These are phyloP conservation scores for Puccinia coronata DNA, from an alignment of 1,284 basidiomycete species.

Conservation along the genomic window DNA sequence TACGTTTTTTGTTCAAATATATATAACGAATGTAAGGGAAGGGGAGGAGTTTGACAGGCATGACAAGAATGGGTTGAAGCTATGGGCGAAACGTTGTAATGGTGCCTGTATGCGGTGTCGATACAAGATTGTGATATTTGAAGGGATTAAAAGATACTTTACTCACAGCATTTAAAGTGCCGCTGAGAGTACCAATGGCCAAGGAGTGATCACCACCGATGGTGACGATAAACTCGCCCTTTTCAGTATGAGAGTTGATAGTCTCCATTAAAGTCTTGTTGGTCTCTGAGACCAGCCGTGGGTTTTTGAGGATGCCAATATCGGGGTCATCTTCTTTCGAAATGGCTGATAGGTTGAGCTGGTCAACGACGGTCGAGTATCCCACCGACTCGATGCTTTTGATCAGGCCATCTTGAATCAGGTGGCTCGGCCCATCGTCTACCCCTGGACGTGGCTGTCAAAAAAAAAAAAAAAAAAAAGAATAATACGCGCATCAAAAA, in stretches of 20 bases:
- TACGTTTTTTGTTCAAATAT: conserved; percentile 59
- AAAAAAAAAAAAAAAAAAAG: neutral
- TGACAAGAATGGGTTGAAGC: too few species aligned
- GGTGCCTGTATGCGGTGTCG: conserved; percentile 24
- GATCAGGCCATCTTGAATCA: conserved; percentile 80
- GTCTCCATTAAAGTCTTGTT: conserved; percentile 74
- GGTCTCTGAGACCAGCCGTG: conserved; percentile 78
- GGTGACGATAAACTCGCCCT: conserved; percentile 81
- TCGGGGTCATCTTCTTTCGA: conserved; percentile 67
- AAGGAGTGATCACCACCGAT: conserved; percentile 96
- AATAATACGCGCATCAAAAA: too few species aligned
- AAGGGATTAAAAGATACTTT: neutral
- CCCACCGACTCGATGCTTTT: conserved; percentile 72
- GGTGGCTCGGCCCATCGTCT: conserved; percentile 83
- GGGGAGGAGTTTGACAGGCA: too few species aligned
- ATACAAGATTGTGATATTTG: neutral
- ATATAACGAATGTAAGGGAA: too few species aligned
- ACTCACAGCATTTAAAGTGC: conserved; percentile 69
- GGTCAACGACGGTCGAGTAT: conserved; percentile 84
- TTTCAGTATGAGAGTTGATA: conserved; percentile 73
- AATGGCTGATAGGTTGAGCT: conserved; percentile 68
- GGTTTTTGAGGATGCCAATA: conserved; percentile 85
- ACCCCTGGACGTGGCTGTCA: conserved; percentile 73
- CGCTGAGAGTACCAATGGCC: conserved; percentile 87
- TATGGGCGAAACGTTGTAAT: too few species aligned